Conservation (phyloP, 495 filamentous ascomycete genomes). For the Penicillium chermesinum region DNA sequence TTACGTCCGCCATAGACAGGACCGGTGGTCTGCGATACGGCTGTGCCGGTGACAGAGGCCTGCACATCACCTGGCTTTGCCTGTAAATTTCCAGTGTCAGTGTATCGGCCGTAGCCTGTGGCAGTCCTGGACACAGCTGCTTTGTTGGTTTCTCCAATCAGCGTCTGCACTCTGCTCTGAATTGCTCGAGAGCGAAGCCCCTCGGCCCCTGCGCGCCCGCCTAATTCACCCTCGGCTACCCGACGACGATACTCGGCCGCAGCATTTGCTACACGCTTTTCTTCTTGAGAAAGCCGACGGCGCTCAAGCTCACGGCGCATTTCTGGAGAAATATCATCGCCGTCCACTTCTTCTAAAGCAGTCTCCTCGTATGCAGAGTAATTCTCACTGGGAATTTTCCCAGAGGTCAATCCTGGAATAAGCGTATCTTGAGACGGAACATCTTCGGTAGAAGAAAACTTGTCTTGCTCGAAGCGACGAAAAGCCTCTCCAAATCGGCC, state of each 20-base stretch:
- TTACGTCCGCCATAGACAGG: constrained; percentile 17
- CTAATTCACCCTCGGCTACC: constrained; percentile 58
- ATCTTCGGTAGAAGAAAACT: constrained; percentile 43
- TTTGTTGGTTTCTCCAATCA: constrained; percentile 74
- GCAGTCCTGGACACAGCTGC: constrained; percentile 64
- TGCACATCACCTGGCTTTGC: constrained; percentile 30
- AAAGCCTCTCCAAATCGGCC: constrained; percentile 96
- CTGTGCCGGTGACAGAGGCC: background rate
- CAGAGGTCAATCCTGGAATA: background rate
- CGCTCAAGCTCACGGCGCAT: constrained; percentile 88
- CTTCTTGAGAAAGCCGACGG: constrained; percentile 76
- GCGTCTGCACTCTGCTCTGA: constrained; percentile 79
- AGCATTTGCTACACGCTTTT: constrained; percentile 84
- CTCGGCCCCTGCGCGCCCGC: constrained; percentile 42
- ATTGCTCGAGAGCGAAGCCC: constrained; percentile 67
- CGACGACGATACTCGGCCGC: constrained; percentile 85
- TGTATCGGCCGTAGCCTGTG: constrained; percentile 82
- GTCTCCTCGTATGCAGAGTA: constrained; percentile 49
- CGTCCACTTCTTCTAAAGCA: constrained; percentile 50
- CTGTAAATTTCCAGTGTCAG: constrained; percentile 50
- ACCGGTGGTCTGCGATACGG: constrained; percentile 18
- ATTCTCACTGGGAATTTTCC: constrained; percentile 9
- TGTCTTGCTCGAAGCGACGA: constrained; percentile 73
- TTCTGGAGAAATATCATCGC: constrained; percentile 77
- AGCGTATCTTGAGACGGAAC: constrained; percentile 8